Evolutionary conservation across 345 rosid species (phyloP), one percentile per base, ranked within the genome.

Genomic region (Firmiana major): DNA sequence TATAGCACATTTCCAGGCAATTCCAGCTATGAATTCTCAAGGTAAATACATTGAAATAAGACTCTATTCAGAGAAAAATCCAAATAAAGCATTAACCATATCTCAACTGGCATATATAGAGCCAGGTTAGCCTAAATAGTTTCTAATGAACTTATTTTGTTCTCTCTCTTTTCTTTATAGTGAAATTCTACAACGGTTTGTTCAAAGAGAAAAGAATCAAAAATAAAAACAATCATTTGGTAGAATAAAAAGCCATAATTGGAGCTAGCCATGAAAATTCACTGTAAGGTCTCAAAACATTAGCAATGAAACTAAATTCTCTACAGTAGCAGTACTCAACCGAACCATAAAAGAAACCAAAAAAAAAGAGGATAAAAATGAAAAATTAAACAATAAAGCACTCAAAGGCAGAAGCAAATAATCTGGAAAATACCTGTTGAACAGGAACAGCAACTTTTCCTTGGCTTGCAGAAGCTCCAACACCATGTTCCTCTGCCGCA

Each of bases 381-480:
- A 34, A 55, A 8, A 40, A 26, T 6, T 4, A 64, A 26, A 57
- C 6, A 54, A 51, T 24, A 6, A 43, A 68, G 5, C 21, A n/a
- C 22, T 63, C 16, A 46, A 48, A 63, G 16, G 36, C 31, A 34
- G 43, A n/a, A 15, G 65, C 42, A 64, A 58, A 16, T 3, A 54
- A 66, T 7, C 31, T 9, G 5, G 53, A 36, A 55, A 4, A 26
- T 58, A 87, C 88, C 86, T 81, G 24, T 24, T 55, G 84, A 21
- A 7, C 36, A 45, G 84, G 79, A 80, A 22, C 53, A 71, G 17
- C 19, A 46, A 15, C 59, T 17, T 38, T 57, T 69, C 21, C 75
- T 77, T 63, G 82, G 76, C 75, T 74, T 21, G 82, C 17, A 76
- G 49, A 51, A 54, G 28, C 59, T 19, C 74, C 81, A 28, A 59